Evolutionary conservation across 2,329 filamentous ascomycete species (phyloP).

Genomic region (Macrophomina pseudophaseolina): DNA sequence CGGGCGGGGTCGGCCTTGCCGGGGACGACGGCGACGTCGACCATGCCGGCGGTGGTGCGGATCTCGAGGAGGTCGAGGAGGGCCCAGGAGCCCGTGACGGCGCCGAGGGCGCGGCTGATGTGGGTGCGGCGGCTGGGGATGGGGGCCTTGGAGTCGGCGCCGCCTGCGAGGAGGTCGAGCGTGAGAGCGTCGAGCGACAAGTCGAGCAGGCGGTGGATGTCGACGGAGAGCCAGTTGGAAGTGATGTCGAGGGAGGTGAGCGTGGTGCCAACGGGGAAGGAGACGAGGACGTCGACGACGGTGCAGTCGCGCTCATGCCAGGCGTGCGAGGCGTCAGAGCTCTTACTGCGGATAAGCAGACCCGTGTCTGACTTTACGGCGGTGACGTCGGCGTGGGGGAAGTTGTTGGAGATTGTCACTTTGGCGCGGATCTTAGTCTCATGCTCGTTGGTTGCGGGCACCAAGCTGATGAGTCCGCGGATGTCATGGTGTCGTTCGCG

Average conservation of each 20-base stretch:
- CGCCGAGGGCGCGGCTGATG: neutral
- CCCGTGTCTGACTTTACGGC: neutral
- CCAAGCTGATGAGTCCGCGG: slow-evolving; percentile 6
- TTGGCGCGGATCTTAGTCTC: neutral
- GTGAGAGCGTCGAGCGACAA: neutral
- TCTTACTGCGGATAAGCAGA: neutral
- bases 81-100: neutral
- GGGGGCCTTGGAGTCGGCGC: neutral
- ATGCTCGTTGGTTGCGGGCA: neutral
- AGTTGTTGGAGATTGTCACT: slow-evolving; percentile 13
- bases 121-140: slow-evolving; percentile 4
- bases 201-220: slow-evolving; percentile 8
- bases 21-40: neutral
- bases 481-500: neutral
- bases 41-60: neutral
- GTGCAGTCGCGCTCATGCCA: slow-evolving; percentile 6
- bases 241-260: neutral
- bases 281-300: slow-evolving; percentile 5
- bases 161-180: neutral
- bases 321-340: neutral
- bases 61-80: slow-evolving; percentile 22
- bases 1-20: neutral
- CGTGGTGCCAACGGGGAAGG: neutral
- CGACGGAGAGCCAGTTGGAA: slow-evolving; percentile 5
- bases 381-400: slow-evolving; percentile 3